Evolutionary conservation across 208 protist genomes (phyloP).

Genomic region (Leishmania tarentolae): DNA sequence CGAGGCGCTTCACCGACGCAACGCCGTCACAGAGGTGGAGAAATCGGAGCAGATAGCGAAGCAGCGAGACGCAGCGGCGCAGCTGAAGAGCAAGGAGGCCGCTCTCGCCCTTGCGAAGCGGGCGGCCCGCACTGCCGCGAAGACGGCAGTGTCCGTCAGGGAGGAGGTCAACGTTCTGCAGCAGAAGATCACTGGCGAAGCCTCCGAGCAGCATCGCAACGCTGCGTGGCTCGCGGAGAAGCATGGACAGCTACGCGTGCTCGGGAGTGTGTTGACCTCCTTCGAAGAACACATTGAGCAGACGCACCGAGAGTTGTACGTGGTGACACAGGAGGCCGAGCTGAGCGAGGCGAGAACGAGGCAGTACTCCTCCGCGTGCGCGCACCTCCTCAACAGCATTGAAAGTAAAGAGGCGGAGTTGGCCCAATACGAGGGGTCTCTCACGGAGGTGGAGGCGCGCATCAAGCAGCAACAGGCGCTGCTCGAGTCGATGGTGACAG

Average conservation of each 20-base stretch:
- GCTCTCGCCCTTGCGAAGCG: slow-evolving; percentile 49
- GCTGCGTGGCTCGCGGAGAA: slow-evolving; percentile 80
- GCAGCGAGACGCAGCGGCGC: slow-evolving; percentile 38
- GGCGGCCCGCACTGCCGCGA: slow-evolving; percentile 46
- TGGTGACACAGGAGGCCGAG: slow-evolving; percentile 89
- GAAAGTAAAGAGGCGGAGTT: slow-evolving; percentile 82
- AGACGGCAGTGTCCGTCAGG: slow-evolving; percentile 37
- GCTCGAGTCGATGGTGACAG: slow-evolving; percentile 93
- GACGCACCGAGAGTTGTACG: slow-evolving; percentile 85
- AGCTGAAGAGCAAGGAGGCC: slow-evolving; percentile 48
- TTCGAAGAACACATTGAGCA: slow-evolving; percentile 89
- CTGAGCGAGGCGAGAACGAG: slow-evolving; percentile 78
- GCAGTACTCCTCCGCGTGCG: slow-evolving; percentile 58
- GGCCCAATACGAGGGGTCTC: slow-evolving; percentile 79
- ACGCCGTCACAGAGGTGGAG: slow-evolving; percentile 62
- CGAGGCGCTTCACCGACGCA: slow-evolving; percentile 72
- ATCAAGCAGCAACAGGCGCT: slow-evolving; percentile 73
- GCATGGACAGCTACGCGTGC: slow-evolving; percentile 77
- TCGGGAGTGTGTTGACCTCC: slow-evolving; percentile 87
- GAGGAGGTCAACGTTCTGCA: slow-evolving; percentile 83
- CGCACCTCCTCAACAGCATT: slow-evolving; percentile 90
- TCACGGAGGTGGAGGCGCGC: slow-evolving; percentile 65
- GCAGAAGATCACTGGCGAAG: slow-evolving; percentile 57
- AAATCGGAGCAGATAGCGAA: slow-evolving; percentile 59
- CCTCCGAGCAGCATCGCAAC: slow-evolving; percentile 72